phyloP scores from a whole-genome alignment of 345 rosid species.

The Ceriops tagal region DNA sequence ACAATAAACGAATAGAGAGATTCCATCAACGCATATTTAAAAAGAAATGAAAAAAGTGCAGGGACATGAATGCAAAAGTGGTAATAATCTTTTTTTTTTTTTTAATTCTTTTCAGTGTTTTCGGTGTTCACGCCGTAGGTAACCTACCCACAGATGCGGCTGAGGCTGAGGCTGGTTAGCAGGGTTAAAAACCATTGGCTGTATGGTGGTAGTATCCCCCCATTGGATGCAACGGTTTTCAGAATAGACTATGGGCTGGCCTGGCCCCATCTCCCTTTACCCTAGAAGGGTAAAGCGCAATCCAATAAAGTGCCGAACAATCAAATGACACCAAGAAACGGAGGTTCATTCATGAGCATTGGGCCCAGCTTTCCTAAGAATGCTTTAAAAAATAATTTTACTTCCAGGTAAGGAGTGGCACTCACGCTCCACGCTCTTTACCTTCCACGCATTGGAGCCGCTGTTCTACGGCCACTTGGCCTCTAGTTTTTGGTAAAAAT shows the following conservation, averaged over 20 bases:
- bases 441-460: conserved; percentile 9
- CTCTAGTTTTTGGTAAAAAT: no score
- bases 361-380: conserved; percentile 3
- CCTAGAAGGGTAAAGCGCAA: no score
- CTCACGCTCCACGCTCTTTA: not conserved
- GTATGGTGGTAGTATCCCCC: not conserved
- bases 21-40: no score
- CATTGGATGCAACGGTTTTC: conserved; percentile 30
- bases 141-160: conserved; percentile 6
- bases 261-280: no score
- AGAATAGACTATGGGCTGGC: conserved; percentile 30
- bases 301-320: no score
- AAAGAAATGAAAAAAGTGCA: not conserved
- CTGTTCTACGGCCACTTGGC: no score
- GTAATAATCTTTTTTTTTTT: not conserved
- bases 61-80: conserved; percentile 14
- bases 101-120: no score
- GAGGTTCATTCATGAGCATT: not conserved
- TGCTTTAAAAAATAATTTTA: not conserved
- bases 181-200: not conserved
- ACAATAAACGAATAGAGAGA: not conserved
- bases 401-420: not conserved
- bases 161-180: conserved; percentile 4
- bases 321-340: not conserved
- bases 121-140: not conserved